A percentile compares a stretch with the other conserved stretches of the same genome.
These are phyloP conservation scores for Alloteropsis semialata DNA, from an alignment of 176 grass and related monocot species.

Conservation along the genomic window DNA sequence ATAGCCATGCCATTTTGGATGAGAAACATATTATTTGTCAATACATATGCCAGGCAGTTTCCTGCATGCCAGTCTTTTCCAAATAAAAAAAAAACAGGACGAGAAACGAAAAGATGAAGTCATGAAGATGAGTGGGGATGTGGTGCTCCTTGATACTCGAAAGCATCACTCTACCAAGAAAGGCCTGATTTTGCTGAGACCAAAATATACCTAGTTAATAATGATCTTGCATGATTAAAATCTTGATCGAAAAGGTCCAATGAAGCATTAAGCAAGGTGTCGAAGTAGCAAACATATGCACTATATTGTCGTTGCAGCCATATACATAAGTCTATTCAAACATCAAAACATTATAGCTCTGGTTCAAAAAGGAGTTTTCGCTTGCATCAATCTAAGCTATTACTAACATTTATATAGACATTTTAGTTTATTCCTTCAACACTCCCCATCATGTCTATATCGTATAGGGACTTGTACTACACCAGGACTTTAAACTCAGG, in stretches of 20 bases:
- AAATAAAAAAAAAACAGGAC: too few species aligned
- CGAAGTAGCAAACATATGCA: background rate
- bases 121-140: background rate
- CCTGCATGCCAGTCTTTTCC: too few species aligned
- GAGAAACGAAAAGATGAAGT: background rate
- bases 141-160: background rate
- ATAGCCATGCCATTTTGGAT: background rate
- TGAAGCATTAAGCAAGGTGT: slow-evolving; percentile 4
- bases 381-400: too few species aligned
- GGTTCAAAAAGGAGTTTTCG: background rate
- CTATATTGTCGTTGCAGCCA: slow-evolving; percentile 18
- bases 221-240: slow-evolving; percentile 18
- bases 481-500: too few species aligned
- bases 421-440: too few species aligned
- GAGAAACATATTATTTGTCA: too few species aligned
- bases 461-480: too few species aligned
- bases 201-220: slow-evolving; percentile 19
- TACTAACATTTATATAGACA: too few species aligned
- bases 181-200: background rate
- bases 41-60: too few species aligned
- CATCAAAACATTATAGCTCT: background rate
- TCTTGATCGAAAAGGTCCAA: background rate
- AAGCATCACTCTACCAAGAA: slow-evolving; percentile 6
- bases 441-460: background rate
- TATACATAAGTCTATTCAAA: slow-evolving; percentile 13